Evolutionary conservation across 1,284 basidiomycete species (phyloP).

Genomic region (Heterobasidion parviporum): DNA sequence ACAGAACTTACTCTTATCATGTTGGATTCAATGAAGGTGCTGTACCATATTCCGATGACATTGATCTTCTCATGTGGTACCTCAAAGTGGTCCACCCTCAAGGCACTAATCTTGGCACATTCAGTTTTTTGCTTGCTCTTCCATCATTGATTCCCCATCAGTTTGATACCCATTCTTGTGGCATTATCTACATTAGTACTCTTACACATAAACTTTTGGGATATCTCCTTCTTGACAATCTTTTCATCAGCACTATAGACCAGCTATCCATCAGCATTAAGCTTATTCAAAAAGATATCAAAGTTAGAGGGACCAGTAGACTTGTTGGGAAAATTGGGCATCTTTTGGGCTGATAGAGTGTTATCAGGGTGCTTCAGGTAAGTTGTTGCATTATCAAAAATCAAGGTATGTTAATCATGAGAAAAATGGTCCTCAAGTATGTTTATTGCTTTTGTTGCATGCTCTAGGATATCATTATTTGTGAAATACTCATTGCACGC

Average conservation of each 20-base stretch:
- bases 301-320: background rate
- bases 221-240: background rate
- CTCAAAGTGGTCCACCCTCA: too few relatives aligned
- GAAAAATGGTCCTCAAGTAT: constrained; percentile 20
- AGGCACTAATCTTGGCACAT: too few relatives aligned
- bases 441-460: constrained; percentile 20
- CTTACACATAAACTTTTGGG: too few relatives aligned
- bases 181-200: too few relatives aligned
- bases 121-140: too few relatives aligned
- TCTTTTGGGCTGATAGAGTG: constrained; percentile 21
- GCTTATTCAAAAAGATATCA: background rate
- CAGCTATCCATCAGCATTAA: background rate
- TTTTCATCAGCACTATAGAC: background rate
- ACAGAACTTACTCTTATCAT: too few relatives aligned
- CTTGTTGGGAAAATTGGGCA: constrained; percentile 16
- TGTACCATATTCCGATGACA: too few relatives aligned
- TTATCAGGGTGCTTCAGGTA: constrained; percentile 23
- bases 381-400: constrained; percentile 30
- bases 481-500: constrained; percentile 27
- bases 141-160: too few relatives aligned
- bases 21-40: too few relatives aligned
- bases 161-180: too few relatives aligned
- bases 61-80: too few relatives aligned
- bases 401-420: constrained; percentile 19
- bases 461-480: constrained; percentile 20